These are phyloP conservation scores for Ustilago curta DNA, from an alignment of 1,284 basidiomycete genomes.

Conservation along the genomic window DNA sequence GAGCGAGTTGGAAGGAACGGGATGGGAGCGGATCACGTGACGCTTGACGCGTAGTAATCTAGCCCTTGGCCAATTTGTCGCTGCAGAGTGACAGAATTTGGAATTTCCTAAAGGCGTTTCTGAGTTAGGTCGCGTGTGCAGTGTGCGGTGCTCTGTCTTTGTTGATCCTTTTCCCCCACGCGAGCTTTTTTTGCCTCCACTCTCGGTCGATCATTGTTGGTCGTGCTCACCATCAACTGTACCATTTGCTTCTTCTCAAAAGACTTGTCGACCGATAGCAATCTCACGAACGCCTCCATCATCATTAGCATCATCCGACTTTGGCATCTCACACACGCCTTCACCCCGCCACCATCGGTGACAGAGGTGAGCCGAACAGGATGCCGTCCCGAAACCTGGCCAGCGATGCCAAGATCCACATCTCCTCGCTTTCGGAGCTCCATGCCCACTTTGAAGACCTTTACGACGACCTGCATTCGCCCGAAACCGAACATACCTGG, in stretches of 20 bases:
- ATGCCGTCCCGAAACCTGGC: conserved; percentile 21
- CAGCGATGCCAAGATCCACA: conserved; percentile 28
- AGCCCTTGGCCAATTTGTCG: too few relatives aligned
- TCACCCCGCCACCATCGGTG: conserved; percentile 3
- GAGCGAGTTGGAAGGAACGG: too few relatives aligned
- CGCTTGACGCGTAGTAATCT: conserved; percentile 4
- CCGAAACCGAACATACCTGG: conserved; percentile 66
- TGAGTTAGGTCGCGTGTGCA: conserved; percentile 2
- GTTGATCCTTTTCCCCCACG: conserved; percentile 7
- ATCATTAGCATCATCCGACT: too few relatives aligned
- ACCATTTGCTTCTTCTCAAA: too few relatives aligned
- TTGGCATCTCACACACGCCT: neutral
- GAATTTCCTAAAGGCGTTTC: neutral
- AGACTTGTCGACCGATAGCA: too few relatives aligned
- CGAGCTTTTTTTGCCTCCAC: conserved; percentile 4
- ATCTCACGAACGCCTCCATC: too few relatives aligned
- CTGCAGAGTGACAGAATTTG: neutral
- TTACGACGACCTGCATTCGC: conserved; percentile 16
- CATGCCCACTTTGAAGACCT: conserved; percentile 30
- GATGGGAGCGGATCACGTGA: conserved; percentile 14
- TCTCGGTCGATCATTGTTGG: neutral
- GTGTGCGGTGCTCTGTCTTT: neutral
- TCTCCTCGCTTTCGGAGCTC: conserved; percentile 16
- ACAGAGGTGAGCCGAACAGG: conserved; percentile 7
- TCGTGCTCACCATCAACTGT: too few relatives aligned